phyloP scores from a whole-genome alignment of 192 early-diverging fungal species.

The Rhizophagus prolifer region DNA sequence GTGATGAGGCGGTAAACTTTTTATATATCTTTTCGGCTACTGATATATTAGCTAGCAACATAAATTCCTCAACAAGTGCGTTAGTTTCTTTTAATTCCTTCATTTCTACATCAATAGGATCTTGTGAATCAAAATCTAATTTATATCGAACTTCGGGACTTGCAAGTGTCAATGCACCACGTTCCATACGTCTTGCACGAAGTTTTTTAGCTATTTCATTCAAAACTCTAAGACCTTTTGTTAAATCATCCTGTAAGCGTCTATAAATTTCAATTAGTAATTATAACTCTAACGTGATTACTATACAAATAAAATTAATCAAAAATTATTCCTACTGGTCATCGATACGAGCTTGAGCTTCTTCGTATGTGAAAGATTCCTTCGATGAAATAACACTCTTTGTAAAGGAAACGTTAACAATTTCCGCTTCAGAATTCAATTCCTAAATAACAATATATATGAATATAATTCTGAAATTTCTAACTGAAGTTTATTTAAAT shows the following conservation, averaged over 20 bases:
- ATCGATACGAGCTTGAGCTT: constrained; percentile 85
- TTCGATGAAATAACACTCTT: constrained; percentile 88
- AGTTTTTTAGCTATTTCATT: constrained; percentile 84
- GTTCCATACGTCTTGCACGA: constrained; percentile 72
- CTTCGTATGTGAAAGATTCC: constrained; percentile 91
- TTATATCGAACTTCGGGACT: constrained; percentile 92
- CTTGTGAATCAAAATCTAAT: constrained; percentile 83
- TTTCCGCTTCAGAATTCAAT: constrained; percentile 56
- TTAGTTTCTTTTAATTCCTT: constrained; percentile 87
- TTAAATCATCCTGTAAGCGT: constrained; percentile 64
- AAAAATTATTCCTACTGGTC: constrained; percentile 58
- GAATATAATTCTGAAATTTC: constrained; percentile 15
- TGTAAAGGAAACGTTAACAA: constrained; percentile 81
- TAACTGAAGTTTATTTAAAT: not conserved
- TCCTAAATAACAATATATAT: constrained; percentile 42
- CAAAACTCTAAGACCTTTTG: constrained; percentile 65
- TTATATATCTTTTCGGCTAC: constrained; percentile 83
- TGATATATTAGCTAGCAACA: constrained; percentile 95
- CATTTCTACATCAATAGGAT: constrained; percentile 88
- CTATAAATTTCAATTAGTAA: constrained; percentile 22
- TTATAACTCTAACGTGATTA: not conserved
- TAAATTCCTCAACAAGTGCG: constrained; percentile 97
- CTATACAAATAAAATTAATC: constrained; percentile 56
- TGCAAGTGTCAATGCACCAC: constrained; percentile 87
- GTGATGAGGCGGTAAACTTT: constrained; percentile 73